Base-by-base conservation (phyloP, 2,329 filamentous ascomycete genomes). In the Talaromyces sp. region DNA sequence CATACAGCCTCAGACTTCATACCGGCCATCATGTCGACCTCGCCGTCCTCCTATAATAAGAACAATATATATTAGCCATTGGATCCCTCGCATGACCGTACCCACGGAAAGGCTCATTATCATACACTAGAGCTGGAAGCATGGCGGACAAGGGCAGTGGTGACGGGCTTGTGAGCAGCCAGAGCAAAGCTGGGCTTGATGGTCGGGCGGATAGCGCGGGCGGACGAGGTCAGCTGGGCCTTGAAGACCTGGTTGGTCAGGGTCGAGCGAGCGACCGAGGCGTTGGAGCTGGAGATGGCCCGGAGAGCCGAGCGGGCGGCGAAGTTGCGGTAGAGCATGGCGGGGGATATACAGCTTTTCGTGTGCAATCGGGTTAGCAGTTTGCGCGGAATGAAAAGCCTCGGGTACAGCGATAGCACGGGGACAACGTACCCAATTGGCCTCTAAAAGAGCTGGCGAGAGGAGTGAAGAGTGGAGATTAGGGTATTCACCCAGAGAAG, bases 1-100 rank as follows among this genome's bases (percentile, higher is more conserved):
- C 81, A 37, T 78, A 89, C 87, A 66, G 90, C 66, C 65, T 85
- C 82, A 47, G 73, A 66, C 61, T 75, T 79, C 55, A 85, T 75
- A 43, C 78, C 79, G 43, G 74, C 78, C 67, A 80, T 74, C 75
- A 82, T 78, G 58, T 82, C 76, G 46, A 64, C 52, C 2, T 64
- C 61, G 10, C 58, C 65, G 42, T 68, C 70, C 50, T 73, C 60
- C n/a, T n/a, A n/a, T n/a, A n/a, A n/a, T n/a, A 66, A 56, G 22
- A 83, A 77, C 35, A 42, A 22, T 14, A 20, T 13, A 19, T 82
- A 72, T 43, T 82, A 71, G 58, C 79, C 76, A 50, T 82, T 79
- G 14, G 79, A 73, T 10, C 75, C 77, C 1, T 19, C 16, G 40
- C n/a, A 43, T 40, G 36, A 41, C n/a, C 29, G 17, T n/a, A 13